A percentile compares a stretch with the other conserved stretches of the same genome.
Evolutionary conservation across 2,329 filamentous ascomycete genomes (phyloP).

Genomic region (Incumbomyces delicatus): DNA sequence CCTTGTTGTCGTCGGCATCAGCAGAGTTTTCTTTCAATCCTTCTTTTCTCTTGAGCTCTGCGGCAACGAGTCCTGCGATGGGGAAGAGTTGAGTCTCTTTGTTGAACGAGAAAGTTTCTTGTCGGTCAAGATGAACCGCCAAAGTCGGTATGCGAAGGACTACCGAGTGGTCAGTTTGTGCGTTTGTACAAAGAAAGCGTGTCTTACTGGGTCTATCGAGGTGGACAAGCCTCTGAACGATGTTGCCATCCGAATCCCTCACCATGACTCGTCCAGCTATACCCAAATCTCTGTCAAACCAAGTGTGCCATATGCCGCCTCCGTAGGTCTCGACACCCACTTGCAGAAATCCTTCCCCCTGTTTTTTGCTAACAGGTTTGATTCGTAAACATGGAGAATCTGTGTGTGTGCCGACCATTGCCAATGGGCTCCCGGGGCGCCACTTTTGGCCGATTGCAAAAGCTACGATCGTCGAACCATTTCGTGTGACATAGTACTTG

Average conservation of each 20-base stretch:
- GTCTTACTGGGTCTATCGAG: slow-evolving; percentile 63
- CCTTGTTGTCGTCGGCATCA: slow-evolving; percentile 33
- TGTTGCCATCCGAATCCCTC: slow-evolving; percentile 59
- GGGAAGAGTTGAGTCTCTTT: slow-evolving; percentile 95
- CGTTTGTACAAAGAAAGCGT: neutral
- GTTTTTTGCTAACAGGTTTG: slow-evolving; percentile 90
- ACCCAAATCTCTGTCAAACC: slow-evolving; percentile 90
- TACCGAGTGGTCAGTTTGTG: slow-evolving; percentile 12
- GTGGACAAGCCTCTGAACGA: slow-evolving; percentile 78
- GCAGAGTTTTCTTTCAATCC: slow-evolving; percentile 27
- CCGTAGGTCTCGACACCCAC: slow-evolving; percentile 95
- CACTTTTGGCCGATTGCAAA: slow-evolving; percentile 87
- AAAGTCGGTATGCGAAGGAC: slow-evolving; percentile 84
- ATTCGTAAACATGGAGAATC: slow-evolving; percentile 86
- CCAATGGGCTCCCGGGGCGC: slow-evolving; percentile 80
- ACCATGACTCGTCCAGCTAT: slow-evolving; percentile 84
- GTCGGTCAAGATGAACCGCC: slow-evolving; percentile 85
- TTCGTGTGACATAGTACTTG: slow-evolving; percentile 93
- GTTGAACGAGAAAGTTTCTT: slow-evolving; percentile 82
- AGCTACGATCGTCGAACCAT: slow-evolving; percentile 82
- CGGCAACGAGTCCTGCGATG: slow-evolving; percentile 76
- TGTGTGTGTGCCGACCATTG: slow-evolving; percentile 92
- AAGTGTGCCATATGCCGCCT: slow-evolving; percentile 94
- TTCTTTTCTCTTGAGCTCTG: slow-evolving; percentile 70
- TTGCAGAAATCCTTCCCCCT: slow-evolving; percentile 77